Base-by-base conservation (phyloP, 495 filamentous ascomycete genomes). In the Parmelia sp. region DNA sequence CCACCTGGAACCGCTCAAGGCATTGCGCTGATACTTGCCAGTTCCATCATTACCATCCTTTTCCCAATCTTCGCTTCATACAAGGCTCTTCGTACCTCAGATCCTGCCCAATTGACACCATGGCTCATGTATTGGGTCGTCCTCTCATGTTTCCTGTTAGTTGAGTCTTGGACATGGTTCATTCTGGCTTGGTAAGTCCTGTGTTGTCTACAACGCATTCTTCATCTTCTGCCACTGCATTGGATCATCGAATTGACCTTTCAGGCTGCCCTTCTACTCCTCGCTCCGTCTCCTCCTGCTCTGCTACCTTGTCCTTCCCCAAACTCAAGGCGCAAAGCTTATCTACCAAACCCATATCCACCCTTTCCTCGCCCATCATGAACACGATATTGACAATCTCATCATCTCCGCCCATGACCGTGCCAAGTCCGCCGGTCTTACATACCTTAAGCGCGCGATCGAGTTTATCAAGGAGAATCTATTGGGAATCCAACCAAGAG, bases 41-140 rank as follows among this genome's bases (percentile, higher is more conserved):
- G 79, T 77, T 96, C 92, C 63, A 76, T 94, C 71, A 85, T 90
- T 62, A 94, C 91, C 64, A 92, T 97, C 73, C 83, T 96, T 74
- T 92, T 99, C 77, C 94, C 94, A 64, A 84, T 96, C 60, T 99
- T 96, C 77, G 93, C 93, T 64, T 96, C 92, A 63, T 97, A 96
- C 84, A 97, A 97, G 80, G 95, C 94, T 45, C 89, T 99, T 69
- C 91, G 92, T 74, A 91, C 91, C 27, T 88, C 88, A 51, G 90
- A 96, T 75, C 93, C 93, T 21, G 86, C 90, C 39, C 89, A 93
- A 71, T 82, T 97, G 35, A 90, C 91, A 66, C 94, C 94, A 92
- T 99, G 94, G 94, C 83, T 99, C 60, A 97, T 97, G 88, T 99
- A 97, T 82, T 99, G 92, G 91, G 90, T 96, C 55, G 91, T 96